phyloP scores from a whole-genome alignment of 345 rosid genomes.

The Eucalyptus microcorys region DNA sequence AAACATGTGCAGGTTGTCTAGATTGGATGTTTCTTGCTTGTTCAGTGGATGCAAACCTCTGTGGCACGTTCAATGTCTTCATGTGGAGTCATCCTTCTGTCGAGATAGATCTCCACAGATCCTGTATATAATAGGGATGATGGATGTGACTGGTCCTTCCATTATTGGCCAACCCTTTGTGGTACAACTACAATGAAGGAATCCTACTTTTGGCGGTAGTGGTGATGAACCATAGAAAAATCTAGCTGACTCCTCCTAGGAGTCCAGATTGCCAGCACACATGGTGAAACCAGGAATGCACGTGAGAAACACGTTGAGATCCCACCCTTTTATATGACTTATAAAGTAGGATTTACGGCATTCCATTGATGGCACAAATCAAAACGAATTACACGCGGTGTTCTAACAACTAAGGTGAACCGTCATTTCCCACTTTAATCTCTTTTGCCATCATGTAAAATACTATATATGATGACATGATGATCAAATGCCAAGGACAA shows the following conservation, averaged over 20 bases:
- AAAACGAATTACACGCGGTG: not conserved
- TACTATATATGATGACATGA: not conserved
- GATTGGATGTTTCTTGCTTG: not conserved
- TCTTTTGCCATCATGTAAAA: not conserved
- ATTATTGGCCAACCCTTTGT: not conserved
- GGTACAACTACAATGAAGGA: not conserved
- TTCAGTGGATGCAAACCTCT: not conserved
- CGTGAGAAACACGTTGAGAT: not conserved
- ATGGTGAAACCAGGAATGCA: not conserved
- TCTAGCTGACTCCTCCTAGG: not conserved
- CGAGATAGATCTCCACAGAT: not conserved
- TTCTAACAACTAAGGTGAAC: not conserved
- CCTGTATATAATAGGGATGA: not conserved
- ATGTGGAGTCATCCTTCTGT: not conserved
- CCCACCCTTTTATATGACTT: not conserved
- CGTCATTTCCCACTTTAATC: not conserved
- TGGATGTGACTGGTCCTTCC: not conserved
- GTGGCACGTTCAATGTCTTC: not conserved
- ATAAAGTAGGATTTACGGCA: not conserved
- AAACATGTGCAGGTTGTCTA: not conserved
- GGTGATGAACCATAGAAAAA: not conserved
- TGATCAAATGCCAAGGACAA: not conserved
- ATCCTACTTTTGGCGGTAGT: not conserved
- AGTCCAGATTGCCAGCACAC: not conserved
- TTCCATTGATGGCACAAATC: not conserved